Evolutionary conservation across 352 stramenopile genomes (phyloP), one percentile per base, ranked within the genome.

Genomic region (Globisporangium emineosum): DNA sequence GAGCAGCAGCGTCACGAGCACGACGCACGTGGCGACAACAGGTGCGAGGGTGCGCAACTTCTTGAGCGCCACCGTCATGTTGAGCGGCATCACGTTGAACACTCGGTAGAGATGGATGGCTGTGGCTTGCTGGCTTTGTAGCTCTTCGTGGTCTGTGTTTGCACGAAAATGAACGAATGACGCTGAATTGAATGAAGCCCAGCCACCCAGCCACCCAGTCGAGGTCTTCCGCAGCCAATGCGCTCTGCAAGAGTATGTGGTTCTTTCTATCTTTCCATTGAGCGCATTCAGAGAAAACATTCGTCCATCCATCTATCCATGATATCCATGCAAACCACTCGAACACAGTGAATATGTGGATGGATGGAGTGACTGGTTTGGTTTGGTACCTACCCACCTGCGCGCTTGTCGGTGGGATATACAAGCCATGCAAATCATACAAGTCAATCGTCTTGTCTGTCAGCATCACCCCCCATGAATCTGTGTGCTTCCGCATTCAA

Each of bases 1-100:
- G 0, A 71, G 67, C 55, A 81, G 57, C 27, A 89, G 65, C 40
- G 74, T 89, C 17, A 33, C 45, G 35, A 81, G 64, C 6, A 74
- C 71, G 1, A 60, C 47, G 3, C 54, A 60, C 2, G 66, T 68
- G 10, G 78, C 80, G 13, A 81, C 64, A 10, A 83, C 50, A 15
- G 78, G 76, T 21, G 72, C 42, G 23, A 56, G 23, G 21, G 9
- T 15, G 30, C 30, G 61, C 30, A 57, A 30, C 21, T 42, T 51
- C n/a, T 40, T 62, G 53, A 60, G 32, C 29, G 30, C 45, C 7
- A 23, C 37, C 37, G 15, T 43, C 37, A 15, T 43, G 37, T 43
- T 43, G 37, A 43, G 37, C 15, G 13, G 7, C 37, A n/a, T 43
- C 37, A 43, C n/a, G 37, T 15, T 19, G n/a, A 43, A 43, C 13